Evolutionary conservation across 2,329 filamentous ascomycete species (phyloP).

Genomic region (Niveomyces coronatus): DNA sequence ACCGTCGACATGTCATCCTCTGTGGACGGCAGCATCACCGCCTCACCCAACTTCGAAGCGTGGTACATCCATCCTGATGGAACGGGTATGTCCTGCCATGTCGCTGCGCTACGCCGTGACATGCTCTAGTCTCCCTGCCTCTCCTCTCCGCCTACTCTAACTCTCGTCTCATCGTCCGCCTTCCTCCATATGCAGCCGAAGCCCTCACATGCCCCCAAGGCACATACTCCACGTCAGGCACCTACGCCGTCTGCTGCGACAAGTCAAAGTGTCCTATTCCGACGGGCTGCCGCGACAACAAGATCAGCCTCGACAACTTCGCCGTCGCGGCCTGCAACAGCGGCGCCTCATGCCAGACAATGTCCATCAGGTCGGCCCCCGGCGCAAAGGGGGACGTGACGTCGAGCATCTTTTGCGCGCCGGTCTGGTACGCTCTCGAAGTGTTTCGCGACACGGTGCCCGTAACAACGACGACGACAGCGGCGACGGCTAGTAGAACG

Average conservation of each 20-base stretch:
- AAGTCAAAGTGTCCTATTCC: slow-evolving; percentile 5
- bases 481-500: neutral
- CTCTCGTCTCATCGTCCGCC: too few species aligned
- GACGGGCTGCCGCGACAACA: slow-evolving; percentile 6
- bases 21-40: neutral
- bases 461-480: neutral
- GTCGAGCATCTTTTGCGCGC: slow-evolving; percentile 9
- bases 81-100: slow-evolving; percentile 5
- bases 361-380: slow-evolving; percentile 6
- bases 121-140: neutral
- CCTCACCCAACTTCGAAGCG: slow-evolving; percentile 7
- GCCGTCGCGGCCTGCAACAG: slow-evolving; percentile 2
- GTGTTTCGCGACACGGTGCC: slow-evolving; percentile 6
- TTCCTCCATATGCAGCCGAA: slow-evolving; percentile 2
- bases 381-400: slow-evolving; percentile 2
- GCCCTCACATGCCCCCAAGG: slow-evolving; percentile 6
- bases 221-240: slow-evolving; percentile 4
- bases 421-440: slow-evolving; percentile 6
- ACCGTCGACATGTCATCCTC: neutral
- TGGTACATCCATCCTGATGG: slow-evolving; percentile 8
- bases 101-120: too few species aligned
- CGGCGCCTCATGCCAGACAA: slow-evolving; percentile 5
- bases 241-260: slow-evolving; percentile 4
- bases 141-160: neutral
- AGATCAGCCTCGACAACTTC: slow-evolving; percentile 4